Evolutionary conservation across 2,329 filamentous ascomycete species (phyloP).

Genomic region (Calcarisporium arbuscula): DNA sequence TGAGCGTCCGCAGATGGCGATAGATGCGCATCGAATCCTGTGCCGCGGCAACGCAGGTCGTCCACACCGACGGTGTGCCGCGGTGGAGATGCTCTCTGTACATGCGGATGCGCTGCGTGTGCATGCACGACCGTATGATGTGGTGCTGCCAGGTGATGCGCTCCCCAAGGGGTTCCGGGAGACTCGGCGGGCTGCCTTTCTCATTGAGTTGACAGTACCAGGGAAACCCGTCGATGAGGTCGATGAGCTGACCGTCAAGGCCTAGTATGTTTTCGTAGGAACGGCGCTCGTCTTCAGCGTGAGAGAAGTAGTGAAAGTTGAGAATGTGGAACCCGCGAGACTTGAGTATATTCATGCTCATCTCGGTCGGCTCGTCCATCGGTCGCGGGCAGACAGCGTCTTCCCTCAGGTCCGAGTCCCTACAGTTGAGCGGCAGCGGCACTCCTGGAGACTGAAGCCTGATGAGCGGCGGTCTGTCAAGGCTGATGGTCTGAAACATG

Average conservation of each 20-base stretch:
- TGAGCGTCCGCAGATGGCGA: slow-evolving; percentile 1
- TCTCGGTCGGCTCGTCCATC: slow-evolving; percentile 9
- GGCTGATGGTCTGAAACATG: slow-evolving; percentile 12
- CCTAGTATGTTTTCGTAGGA: slow-evolving; percentile 6
- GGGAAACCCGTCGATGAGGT: slow-evolving; percentile 6
- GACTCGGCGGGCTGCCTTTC: slow-evolving; percentile 4
- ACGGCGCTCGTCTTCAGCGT: background rate
- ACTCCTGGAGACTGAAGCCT: slow-evolving; percentile 10
- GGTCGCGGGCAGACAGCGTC: slow-evolving; percentile 4
- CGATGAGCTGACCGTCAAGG: slow-evolving; percentile 8
- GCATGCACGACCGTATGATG: slow-evolving; percentile 12
- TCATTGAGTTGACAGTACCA: slow-evolving; percentile 11
- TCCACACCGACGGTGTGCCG: slow-evolving; percentile 8
- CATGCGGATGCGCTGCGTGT: slow-evolving; percentile 15
- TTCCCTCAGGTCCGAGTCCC: slow-evolving; percentile 11
- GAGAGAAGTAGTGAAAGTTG: slow-evolving; percentile 5
- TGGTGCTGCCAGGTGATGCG: slow-evolving; percentile 12
- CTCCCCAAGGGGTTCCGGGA: slow-evolving; percentile 7
- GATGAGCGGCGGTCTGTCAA: slow-evolving; percentile 9
- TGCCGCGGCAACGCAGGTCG: slow-evolving; percentile 10
- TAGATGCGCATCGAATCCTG: slow-evolving; percentile 8
- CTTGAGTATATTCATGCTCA: slow-evolving; percentile 13
- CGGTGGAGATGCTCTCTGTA: slow-evolving; percentile 9
- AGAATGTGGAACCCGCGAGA: slow-evolving; percentile 10
- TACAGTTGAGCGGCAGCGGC: slow-evolving; percentile 11